Evolutionary conservation across 208 protist species (phyloP).

Genomic region (Trypanosoma avium): DNA sequence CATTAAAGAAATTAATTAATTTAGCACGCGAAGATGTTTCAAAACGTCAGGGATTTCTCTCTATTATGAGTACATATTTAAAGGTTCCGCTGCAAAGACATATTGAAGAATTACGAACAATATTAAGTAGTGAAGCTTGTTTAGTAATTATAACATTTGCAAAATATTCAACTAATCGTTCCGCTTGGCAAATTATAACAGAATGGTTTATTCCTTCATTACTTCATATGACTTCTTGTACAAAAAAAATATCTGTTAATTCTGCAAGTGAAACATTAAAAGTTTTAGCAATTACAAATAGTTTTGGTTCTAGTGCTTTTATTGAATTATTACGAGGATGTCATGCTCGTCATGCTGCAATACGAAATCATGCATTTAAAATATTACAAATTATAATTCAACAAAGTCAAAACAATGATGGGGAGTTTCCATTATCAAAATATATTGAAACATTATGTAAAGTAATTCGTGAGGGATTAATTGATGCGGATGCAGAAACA

Average conservation of each 20-base stretch:
- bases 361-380: constrained; percentile 38
- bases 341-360: constrained; percentile 32
- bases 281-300: constrained; percentile 28
- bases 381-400: constrained; percentile 43
- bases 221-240: constrained; percentile 34
- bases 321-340: constrained; percentile 40
- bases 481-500: constrained; percentile 48
- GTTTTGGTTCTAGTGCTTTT: constrained; percentile 47
- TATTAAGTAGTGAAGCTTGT: constrained; percentile 28
- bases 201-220: constrained; percentile 57
- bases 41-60: constrained; percentile 28
- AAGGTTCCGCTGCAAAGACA: constrained; percentile 40
- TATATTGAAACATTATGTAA: constrained; percentile 38
- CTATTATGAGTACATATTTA: constrained; percentile 42
- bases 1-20: constrained; percentile 31
- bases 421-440: constrained; percentile 30
- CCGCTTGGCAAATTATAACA: constrained; percentile 15
- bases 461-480: constrained; percentile 35
- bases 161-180: constrained; percentile 15
- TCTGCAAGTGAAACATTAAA: constrained; percentile 34
- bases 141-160: constrained; percentile 24
- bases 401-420: constrained; percentile 34
- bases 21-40: constrained; percentile 37
- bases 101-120: constrained; percentile 45
- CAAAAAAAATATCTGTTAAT: constrained; percentile 21